Evolutionary conservation across 73 alveolate genomes (phyloP), one percentile per base, ranked within the genome.

Genomic region (Tetrahymena elliotti): DNA sequence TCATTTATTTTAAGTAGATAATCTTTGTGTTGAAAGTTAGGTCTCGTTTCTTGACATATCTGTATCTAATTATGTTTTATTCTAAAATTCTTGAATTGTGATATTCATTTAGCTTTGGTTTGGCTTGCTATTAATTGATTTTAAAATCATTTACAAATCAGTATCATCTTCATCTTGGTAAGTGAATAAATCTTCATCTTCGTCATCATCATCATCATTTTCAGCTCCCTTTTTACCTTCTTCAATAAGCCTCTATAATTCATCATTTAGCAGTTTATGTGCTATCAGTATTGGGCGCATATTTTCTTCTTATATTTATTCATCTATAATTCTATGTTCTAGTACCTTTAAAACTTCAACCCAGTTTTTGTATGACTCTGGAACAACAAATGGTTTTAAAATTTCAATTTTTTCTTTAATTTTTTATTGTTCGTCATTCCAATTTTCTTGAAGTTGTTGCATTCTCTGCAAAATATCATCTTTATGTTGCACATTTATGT

Each of bases 141-240:
- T 68, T 68, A 68, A 68, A 18, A 68, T 68, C 88, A 68, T 68
- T 36, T 68, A 68, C n/a, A 68, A 68, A n/a, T 68, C 88, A 10
- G 3, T 68, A 68, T 68, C 88, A 68, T 68, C 88, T 27, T 68
- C 88, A 31, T 68, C 88, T 68, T 68, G 33, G 88, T 27, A 68
- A 13, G 34, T 68, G 36, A 68, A 68, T 68, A 68, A 10, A 68
- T 68, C 88, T 68, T 68, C 88, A 24, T 68, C 88, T 4, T 68
- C 88, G 88, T 68, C 88, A 68, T 68, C 88, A 22, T 93, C 95
- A 38, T 38, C 83, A 40, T 94, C 96, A 94, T 84, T 88, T 35
- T 94, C 96, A 41, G 83, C 96, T 88, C 93, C 96, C 22, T 94
- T 84, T 36, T 94, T 68, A 84, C 96, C 96, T 39, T 52, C 95